Evolutionary conservation across 345 rosid genomes (phyloP).

Genomic region (Brassica rapa): DNA sequence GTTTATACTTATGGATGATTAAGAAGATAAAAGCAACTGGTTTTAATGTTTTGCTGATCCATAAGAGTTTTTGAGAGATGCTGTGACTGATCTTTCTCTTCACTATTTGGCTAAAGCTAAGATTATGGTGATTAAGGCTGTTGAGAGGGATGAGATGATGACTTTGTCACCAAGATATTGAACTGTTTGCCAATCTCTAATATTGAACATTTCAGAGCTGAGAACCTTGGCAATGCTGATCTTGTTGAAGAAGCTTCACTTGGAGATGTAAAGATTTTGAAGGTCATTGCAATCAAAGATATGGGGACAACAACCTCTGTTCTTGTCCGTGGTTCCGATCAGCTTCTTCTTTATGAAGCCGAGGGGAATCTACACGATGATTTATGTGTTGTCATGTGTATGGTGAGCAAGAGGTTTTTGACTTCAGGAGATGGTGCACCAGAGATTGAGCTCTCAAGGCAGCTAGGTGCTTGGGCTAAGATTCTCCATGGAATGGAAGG

Average conservation of each 20-base stretch:
- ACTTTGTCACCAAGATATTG: background rate
- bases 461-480: background rate
- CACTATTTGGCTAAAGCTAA: background rate
- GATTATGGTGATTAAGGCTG: background rate
- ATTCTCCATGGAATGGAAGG: background rate
- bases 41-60: background rate
- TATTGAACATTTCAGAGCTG: too few relatives aligned
- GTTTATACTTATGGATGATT: background rate
- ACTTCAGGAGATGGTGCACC: background rate
- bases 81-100: background rate
- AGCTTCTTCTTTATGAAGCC: background rate
- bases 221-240: too few relatives aligned
- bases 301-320: background rate
- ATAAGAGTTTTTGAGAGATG: background rate
- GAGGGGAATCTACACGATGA: background rate
- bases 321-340: background rate
- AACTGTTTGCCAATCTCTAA: background rate
- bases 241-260: too few relatives aligned
- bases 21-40: background rate
- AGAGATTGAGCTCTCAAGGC: background rate
- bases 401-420: background rate
- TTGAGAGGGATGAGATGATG: background rate
- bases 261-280: background rate
- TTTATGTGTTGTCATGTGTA: background rate
- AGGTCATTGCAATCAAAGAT: background rate